Base-by-base conservation (phyloP, 2,329 filamentous ascomycete species). In the Fusarium sp. region DNA sequence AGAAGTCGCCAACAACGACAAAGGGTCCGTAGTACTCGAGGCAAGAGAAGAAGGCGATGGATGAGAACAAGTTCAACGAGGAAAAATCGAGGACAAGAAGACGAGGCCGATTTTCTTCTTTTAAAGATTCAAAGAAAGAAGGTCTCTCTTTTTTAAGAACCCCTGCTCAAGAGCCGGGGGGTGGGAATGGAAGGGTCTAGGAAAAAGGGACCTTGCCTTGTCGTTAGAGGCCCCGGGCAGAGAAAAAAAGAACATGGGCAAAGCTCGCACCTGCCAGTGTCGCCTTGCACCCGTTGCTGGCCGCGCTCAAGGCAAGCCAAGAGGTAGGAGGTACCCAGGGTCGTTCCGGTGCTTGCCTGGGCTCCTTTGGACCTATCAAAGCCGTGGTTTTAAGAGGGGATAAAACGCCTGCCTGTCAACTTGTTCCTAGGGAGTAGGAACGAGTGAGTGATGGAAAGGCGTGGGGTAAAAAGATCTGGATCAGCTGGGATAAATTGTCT, bases 221-320 rank as follows among this genome's bases (percentile, higher is more conserved):
- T 56, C 58, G 64, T 56, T 62, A 65, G 71, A 74, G 71, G 57
- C 17, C 52, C 52, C 32, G 63, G 15, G 54, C 64, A 71, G 32
- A 17, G 67, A 35, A 27, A 70, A 35, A 68, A 43, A 37, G 35
- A 37, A 35, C 30, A 57, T 69, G 40, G 50, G 65, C 43, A 74
- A 63, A 73, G 68, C 72, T 73, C 56, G 65, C 71, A 73, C 71
- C 71, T 54, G 65, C 45, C 38, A 62, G 59, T 27, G 57, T 65
- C 56, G 40, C 33, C 58, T 72, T 38, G 71, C 71, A 73, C 71
- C 71, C 71, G 71, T 62, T 56, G 60, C 71, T 35, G 63, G 71
- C 70, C 32, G 32, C 17, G 38, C 32, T 45, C 66, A 57, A 27
- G 54, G 20, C 40, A 43, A 43, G n/a, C 40, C 27, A 25, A 22